A percentile compares a stretch with the other conserved stretches of the same genome.
phyloP scores from a whole-genome alignment of 768 basidiomycete species.

The Cubamyces lactineus region DNA sequence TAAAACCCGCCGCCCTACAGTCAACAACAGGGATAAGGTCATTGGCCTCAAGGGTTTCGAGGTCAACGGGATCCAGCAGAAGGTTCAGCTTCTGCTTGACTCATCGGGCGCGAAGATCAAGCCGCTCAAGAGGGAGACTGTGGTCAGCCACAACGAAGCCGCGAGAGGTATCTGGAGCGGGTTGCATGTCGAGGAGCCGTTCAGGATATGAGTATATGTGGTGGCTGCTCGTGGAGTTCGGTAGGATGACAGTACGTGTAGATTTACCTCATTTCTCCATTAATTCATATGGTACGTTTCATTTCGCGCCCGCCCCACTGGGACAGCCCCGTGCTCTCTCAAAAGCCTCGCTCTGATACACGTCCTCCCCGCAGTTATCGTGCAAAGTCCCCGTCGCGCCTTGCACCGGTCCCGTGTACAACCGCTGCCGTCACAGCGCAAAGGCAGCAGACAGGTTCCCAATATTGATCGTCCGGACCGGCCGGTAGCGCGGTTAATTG shows the following conservation, averaged over 20 bases:
- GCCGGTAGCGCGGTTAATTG: not conserved
- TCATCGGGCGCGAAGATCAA: slow-evolving; percentile 87
- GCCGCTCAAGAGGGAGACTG: slow-evolving; percentile 68
- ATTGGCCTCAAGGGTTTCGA: slow-evolving; percentile 77
- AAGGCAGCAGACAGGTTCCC: slow-evolving; percentile 1
- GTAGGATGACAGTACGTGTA: slow-evolving; percentile 17
- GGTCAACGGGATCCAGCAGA: slow-evolving; percentile 72
- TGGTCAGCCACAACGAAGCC: slow-evolving; percentile 80
- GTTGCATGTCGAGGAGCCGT: slow-evolving; percentile 76
- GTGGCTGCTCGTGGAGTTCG: not conserved
- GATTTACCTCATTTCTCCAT: slow-evolving; percentile 18
- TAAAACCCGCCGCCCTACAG: slow-evolving; percentile 44
- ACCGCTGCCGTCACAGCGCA: not conserved
- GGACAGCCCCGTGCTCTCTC: slow-evolving; percentile 7
- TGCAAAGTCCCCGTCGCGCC: not conserved
- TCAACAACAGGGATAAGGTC: slow-evolving; percentile 88
- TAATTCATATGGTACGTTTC: slow-evolving; percentile 21
- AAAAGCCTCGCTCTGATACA: slow-evolving; percentile 6
- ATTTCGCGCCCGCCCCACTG: not conserved
- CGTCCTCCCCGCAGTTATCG: slow-evolving; percentile 17
- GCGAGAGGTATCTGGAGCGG: slow-evolving; percentile 91
- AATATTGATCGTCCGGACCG: not conserved
- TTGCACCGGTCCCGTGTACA: slow-evolving; percentile 6
- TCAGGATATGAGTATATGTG: slow-evolving; percentile 44
- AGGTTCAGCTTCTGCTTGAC: slow-evolving; percentile 83